A percentile compares a stretch with the other conserved stretches of the same genome.
These are phyloP conservation scores for Solanum boliviense DNA, from an alignment of 257 asterid species.

Conservation along the genomic window DNA sequence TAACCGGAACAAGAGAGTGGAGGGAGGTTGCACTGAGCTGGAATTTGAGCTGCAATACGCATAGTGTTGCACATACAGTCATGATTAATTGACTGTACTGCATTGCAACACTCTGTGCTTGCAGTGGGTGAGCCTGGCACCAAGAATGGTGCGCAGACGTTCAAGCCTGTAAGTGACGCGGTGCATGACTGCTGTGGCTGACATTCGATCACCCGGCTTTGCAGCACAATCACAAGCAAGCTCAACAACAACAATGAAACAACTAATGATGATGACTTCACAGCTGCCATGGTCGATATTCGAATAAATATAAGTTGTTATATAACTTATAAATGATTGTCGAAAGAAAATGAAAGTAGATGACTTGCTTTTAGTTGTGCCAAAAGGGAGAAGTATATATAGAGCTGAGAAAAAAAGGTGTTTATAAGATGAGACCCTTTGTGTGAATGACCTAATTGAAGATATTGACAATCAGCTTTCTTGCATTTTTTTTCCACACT, in stretches of 20 bases:
- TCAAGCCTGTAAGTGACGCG: slow-evolving; percentile 2
- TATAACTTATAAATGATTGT: not conserved
- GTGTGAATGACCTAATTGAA: slow-evolving; percentile 26
- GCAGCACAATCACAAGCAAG: slow-evolving; percentile 3
- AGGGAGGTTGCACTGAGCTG: slow-evolving; percentile 38
- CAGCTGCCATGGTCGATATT: not conserved
- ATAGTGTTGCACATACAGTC: slow-evolving; percentile 37
- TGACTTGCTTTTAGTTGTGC: not conserved
- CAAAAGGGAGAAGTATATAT: not conserved
- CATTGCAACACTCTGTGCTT: slow-evolving; percentile 35
- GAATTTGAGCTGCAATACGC: slow-evolving; percentile 28
- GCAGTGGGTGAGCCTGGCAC: not conserved
- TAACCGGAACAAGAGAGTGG: slow-evolving; percentile 20
- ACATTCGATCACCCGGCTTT: slow-evolving; percentile 8
- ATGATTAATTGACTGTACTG: slow-evolving; percentile 30
- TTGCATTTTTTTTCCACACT: not conserved
- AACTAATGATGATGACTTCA: not conserved
- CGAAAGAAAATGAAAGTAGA: not conserved
- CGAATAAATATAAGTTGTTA: not conserved
- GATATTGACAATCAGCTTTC: not conserved
- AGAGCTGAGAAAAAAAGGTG: not conserved
- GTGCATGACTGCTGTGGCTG: slow-evolving; percentile 34
- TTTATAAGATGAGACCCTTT: not conserved
- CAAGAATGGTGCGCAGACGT: slow-evolving; percentile 9
- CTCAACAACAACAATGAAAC: not conserved